Conservation (phyloP, 768 basidiomycete species). For the Asterophora parasitica region DNA sequence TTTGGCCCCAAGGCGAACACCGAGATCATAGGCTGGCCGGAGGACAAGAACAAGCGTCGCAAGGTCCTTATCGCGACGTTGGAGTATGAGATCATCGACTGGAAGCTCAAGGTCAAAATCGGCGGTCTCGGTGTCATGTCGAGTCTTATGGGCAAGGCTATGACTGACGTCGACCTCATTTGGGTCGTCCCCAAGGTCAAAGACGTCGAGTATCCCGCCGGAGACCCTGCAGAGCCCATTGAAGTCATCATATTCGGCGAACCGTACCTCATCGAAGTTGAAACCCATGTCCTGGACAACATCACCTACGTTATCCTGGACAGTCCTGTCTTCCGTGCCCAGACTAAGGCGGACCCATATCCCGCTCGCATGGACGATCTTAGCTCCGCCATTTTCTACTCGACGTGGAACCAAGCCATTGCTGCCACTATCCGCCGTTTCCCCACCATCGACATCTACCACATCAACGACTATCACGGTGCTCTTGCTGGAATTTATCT, state of each 20-base stretch:
- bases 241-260: conserved; percentile 97
- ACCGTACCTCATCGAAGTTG: conserved; percentile 92
- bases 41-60: conserved; percentile 85
- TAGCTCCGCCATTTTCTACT: conserved; percentile 95
- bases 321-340: conserved; percentile 93
- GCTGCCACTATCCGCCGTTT: conserved; percentile 83
- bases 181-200: conserved; percentile 96
- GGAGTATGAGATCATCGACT: conserved; percentile 95
- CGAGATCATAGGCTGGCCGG: conserved; percentile 96
- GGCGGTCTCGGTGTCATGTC: conserved; percentile 99
- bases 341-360: conserved; percentile 94
- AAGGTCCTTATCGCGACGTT: conserved; percentile 89
- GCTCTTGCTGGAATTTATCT: conserved; percentile 89
- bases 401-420: conserved; percentile 97
- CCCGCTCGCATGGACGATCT: conserved; percentile 97
- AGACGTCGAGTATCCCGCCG: conserved; percentile 88
- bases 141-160: conserved; percentile 94
- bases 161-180: conserved; percentile 92
- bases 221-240: conserved; percentile 89
- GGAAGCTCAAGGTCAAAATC: conserved; percentile 97
- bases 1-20: conserved; percentile 57
- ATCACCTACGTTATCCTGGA: conserved; percentile 94
- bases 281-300: conserved; percentile 89
- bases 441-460: conserved; percentile 90
- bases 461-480: conserved; percentile 94